Percentiles rank a stretch among this genome's conserved stretches.
phyloP scores from a whole-genome alignment of 495 filamentous ascomycete species.

The Penicillium fimorum region DNA sequence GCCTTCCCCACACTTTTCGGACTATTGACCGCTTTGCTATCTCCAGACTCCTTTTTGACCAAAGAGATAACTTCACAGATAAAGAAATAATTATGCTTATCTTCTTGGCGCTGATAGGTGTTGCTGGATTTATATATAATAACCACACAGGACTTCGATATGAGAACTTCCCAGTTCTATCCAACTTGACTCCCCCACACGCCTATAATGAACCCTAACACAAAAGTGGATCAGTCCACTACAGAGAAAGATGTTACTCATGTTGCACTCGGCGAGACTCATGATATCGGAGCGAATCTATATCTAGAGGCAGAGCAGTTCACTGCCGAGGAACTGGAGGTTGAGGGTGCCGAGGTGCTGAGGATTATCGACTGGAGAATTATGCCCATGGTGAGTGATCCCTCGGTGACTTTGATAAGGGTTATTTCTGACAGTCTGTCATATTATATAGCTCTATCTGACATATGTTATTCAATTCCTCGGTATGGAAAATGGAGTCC shows the following conservation, averaged over 20 bases:
- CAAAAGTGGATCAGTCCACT: slow-evolving; percentile 18
- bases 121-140: slow-evolving; percentile 3
- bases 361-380: slow-evolving; percentile 36
- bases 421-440: neutral
- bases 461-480: slow-evolving; percentile 41
- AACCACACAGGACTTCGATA: neutral
- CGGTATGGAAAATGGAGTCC: slow-evolving; percentile 14
- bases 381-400: slow-evolving; percentile 33
- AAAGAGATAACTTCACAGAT: neutral
- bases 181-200: slow-evolving; percentile 4
- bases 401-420: neutral
- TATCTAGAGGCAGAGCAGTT: slow-evolving; percentile 35
- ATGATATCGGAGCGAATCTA: slow-evolving; percentile 34
- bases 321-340: slow-evolving; percentile 32
- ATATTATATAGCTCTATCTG: slow-evolving; percentile 31
- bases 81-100: slow-evolving; percentile 12
- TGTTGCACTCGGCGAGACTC: slow-evolving; percentile 23
- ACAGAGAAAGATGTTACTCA: slow-evolving; percentile 30
- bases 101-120: slow-evolving; percentile 16
- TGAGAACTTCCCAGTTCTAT: neutral
- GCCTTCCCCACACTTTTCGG: slow-evolving; percentile 11
- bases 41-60: neutral
- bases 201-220: slow-evolving; percentile 11
- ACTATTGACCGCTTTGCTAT: slow-evolving; percentile 21
- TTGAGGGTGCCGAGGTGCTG: slow-evolving; percentile 32